Conservation (phyloP, 768 basidiomycete genomes). For the Gloeopeniophorella convolvens region DNA sequence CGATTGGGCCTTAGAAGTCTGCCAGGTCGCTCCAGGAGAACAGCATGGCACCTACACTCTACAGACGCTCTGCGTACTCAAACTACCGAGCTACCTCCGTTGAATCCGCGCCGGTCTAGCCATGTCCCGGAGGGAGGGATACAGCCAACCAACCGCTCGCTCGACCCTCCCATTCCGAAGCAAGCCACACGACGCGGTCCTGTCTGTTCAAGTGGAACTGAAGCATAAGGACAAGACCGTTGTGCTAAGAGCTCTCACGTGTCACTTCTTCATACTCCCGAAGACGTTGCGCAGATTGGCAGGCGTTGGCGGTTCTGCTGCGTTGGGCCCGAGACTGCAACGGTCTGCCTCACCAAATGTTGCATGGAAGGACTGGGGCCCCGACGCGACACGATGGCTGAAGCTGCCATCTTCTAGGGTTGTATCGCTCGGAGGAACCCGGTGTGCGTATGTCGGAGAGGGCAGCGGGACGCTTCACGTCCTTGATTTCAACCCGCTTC, state of each 20-base stretch:
- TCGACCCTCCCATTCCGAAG: constrained; percentile 4
- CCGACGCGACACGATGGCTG: constrained; percentile 6
- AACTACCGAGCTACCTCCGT: constrained; percentile 2
- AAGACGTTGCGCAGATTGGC: background rate
- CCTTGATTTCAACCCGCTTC: constrained; percentile 16
- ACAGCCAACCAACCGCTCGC: too few relatives aligned
- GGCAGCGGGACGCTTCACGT: background rate
- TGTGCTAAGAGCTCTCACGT: background rate
- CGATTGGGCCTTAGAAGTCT: constrained; percentile 7
- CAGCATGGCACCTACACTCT: background rate
- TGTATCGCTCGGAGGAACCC: background rate
- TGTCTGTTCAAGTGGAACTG: background rate
- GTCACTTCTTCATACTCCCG: constrained; percentile 2
- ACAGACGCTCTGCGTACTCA: constrained; percentile 1
- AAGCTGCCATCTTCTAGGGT: background rate
- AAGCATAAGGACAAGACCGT: background rate
- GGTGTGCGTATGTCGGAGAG: constrained; percentile 1
- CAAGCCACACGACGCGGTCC: constrained; percentile 1
- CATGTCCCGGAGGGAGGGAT: too few relatives aligned
- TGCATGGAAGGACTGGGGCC: constrained; percentile 12
- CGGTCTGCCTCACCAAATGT: too few relatives aligned
- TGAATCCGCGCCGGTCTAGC: background rate
- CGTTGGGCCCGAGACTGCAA: too few relatives aligned
- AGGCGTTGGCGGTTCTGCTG: too few relatives aligned
- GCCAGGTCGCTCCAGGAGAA: background rate